These are phyloP conservation scores for Carex arenaria DNA, from an alignment of 202 grass and related monocot genomes.

Conservation along the genomic window DNA sequence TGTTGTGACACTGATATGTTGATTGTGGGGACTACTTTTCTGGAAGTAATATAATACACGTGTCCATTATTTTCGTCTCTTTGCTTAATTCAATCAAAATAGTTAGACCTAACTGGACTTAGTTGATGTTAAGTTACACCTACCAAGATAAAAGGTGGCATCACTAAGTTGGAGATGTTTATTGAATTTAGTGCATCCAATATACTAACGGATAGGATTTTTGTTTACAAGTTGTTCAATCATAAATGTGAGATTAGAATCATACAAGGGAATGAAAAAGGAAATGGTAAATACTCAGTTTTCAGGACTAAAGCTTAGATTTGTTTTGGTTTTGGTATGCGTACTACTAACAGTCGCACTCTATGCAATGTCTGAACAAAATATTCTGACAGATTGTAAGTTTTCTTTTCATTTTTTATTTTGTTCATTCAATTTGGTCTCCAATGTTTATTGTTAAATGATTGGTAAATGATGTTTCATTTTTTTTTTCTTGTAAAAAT, in stretches of 20 bases:
- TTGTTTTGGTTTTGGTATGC: conserved; percentile 1
- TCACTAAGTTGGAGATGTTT: background rate
- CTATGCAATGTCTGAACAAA: background rate
- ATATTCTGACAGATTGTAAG: conserved; percentile 6
- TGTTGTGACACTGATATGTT: background rate
- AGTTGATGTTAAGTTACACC: conserved; percentile 4
- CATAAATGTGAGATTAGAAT: background rate
- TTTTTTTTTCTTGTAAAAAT: conserved; percentile 1
- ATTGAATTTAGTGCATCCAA: background rate
- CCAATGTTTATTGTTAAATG: background rate
- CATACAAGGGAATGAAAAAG: background rate
- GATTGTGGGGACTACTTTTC: background rate
- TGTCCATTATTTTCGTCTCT: background rate
- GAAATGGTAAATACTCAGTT: background rate
- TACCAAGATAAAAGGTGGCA: background rate
- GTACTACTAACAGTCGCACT: background rate
- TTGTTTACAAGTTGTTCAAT: background rate
- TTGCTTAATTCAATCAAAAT: background rate
- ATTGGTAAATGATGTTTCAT: background rate
- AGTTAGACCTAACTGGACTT: conserved; percentile 10
- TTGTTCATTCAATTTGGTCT: background rate
- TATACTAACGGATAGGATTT: background rate
- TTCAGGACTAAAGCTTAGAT: background rate
- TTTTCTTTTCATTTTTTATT: background rate
- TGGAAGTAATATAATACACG: background rate